Base-by-base conservation (phyloP, 1,284 basidiomycete genomes). In the Leccinum subrobustum region DNA sequence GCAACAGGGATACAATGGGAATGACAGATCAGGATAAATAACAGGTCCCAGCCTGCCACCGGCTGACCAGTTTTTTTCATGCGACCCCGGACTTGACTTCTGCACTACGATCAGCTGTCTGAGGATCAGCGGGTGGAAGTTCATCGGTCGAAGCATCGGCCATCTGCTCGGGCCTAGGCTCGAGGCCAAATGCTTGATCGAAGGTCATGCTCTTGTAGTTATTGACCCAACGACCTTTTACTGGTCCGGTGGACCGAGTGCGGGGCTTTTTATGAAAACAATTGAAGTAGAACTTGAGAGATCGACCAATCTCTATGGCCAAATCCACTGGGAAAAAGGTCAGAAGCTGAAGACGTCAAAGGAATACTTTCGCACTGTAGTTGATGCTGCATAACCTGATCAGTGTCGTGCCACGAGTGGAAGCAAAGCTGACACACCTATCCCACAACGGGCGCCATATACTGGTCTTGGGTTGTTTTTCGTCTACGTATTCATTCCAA, bases 361-460 rank as follows among this genome's bases (percentile, higher is more conserved):
- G 20, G 18, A 44, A 52, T 50, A 18, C 14, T 33, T 48, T 57
- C 81, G 65, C 71, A 88, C 88, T 75, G 66, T 82, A 87, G 74
- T 94, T 93, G 71, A 94, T 83, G 55, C 89, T 89, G 65, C 47
- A 29, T 31, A 31, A 47, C 33, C 31, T 1, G 3, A 27, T 75
- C 12, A 73, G 57, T 31, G 8, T 3, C 3, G 5, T 31, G 7
- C 25, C 11, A 27, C 14, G 44, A 14, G 3, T 27, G 44, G 27
- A 52, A 48, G 23, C 44, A 59, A 6, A 48, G 16, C 0, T 47
- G 11, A 44, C 83, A 47, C 54, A 85, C 85, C 85, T 88, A 69
- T 95, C 90, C 84, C 82, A 86, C 16, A 94, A 75, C 0, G 92
- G 84, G 58, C 80, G 77, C 80, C 85, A 82, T 58, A 89, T 78